phyloP scores from a whole-genome alignment of 257 asterid genomes.

The Mentha longifolia region DNA sequence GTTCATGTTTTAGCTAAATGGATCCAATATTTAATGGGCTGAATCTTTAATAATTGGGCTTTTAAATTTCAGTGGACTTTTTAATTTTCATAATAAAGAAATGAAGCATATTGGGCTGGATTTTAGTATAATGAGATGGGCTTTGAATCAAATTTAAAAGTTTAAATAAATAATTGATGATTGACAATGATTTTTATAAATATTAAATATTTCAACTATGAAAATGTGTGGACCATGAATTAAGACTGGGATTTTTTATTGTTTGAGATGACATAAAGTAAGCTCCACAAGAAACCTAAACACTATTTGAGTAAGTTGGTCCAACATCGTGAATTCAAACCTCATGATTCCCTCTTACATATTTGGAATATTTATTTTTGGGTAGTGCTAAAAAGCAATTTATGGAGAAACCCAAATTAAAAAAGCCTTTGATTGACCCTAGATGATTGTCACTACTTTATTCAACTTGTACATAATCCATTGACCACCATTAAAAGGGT shows the following conservation, averaged over 20 bases:
- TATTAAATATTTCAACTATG: no score
- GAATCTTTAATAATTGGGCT: neutral
- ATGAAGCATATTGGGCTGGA: no score
- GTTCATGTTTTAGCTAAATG: neutral
- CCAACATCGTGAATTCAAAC: conserved; percentile 9
- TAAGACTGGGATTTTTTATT: neutral
- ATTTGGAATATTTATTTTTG: neutral
- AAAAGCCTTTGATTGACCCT: neutral
- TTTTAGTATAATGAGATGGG: no score
- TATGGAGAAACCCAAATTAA: neutral
- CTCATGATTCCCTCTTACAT: neutral
- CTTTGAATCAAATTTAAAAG: no score
- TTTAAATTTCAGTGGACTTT: no score
- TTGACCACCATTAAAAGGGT: neutral
- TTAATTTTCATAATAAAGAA: no score
- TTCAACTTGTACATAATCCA: neutral
- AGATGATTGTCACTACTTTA: neutral
- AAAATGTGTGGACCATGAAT: neutral
- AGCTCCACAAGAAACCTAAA: neutral
- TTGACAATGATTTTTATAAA: no score
- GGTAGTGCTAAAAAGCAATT: neutral
- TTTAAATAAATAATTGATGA: no score
- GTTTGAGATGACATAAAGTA: neutral
- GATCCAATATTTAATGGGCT: neutral
- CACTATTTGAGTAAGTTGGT: neutral